Base-by-base conservation (phyloP, 257 asterid genomes). In the Rehmannia glutinosa region DNA sequence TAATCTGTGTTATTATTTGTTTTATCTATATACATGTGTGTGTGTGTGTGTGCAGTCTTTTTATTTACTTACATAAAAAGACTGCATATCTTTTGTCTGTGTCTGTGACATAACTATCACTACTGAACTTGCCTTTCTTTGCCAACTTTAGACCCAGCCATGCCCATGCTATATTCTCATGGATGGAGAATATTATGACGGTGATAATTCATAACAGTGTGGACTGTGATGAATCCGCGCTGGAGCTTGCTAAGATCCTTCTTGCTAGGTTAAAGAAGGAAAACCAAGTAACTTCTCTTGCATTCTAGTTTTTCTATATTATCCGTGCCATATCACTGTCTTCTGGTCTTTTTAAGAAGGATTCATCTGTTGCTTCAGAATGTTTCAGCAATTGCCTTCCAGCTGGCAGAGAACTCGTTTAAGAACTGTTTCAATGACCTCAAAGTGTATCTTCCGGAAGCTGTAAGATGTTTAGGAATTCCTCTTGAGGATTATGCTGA, bases 121-220 rank as follows among this genome's bases (percentile, higher is more conserved):
- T n/a, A n/a, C n/a, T n/a, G n/a, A 21, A 49, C 51, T 16, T 57
- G 13, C 39, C 51, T 50, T 45, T 11, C 9, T 9, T 54, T 32
- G 21, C 13, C 36, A 52, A 66, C 60, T 42, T 52, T 61, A 74
- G 78, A 43, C 3, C 54, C 28, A 32, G 43, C 38, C 83, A 78
- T 43, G 36, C 75, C 2, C 8, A 20, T 9, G 56, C 12, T 5
- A 24, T 74, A 2, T 54, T 71, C 64, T 11, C 50, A 1, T 24
- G 15, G 54, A 74, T 74, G 83, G 78, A 71, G 71, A 57, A 43
- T 2, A 68, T 71, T 13, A 78, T 78, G 83, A 63, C 43, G 3
- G 0, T 43, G 17, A 30, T 78, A 20, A 52, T 77, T 58, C 64
- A 43, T 35, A 64, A 64, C 28, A 21, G 17, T 52, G 50, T 5